Conservation (phyloP, 495 filamentous ascomycete genomes). For the Lasiosphaeriaceae sp. region DNA sequence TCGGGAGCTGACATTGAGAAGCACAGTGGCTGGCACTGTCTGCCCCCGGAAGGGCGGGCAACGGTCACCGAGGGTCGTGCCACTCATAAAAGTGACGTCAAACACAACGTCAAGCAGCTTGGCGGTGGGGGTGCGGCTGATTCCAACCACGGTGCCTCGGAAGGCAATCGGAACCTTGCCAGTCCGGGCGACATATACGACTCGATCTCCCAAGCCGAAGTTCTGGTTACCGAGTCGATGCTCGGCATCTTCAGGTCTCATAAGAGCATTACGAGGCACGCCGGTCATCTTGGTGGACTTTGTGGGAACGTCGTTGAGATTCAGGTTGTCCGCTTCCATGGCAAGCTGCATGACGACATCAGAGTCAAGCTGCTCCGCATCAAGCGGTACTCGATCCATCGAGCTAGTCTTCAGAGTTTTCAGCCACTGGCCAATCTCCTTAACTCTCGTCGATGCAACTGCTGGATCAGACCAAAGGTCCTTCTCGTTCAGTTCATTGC, state of each 20-base stretch:
- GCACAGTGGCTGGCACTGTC: constrained; percentile 75
- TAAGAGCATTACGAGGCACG: constrained; percentile 79
- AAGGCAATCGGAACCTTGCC: constrained; percentile 93
- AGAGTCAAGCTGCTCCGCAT: constrained; percentile 93
- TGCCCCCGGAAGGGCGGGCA: constrained; percentile 96
- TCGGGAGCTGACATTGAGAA: constrained; percentile 79
- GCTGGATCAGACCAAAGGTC: constrained; percentile 78
- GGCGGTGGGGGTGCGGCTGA: constrained; percentile 76
- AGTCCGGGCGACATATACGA: constrained; percentile 88
- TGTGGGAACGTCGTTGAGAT: constrained; percentile 40
- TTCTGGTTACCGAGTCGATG: constrained; percentile 80
- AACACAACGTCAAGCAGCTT: constrained; percentile 89
- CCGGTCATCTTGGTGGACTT: constrained; percentile 58
- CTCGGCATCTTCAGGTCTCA: constrained; percentile 89
- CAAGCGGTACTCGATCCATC: constrained; percentile 89
- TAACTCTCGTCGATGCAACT: constrained; percentile 61
- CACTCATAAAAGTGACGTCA: constrained; percentile 92
- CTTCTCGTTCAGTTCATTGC: constrained; percentile 54
- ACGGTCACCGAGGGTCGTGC: constrained; percentile 79
- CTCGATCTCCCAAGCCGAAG: constrained; percentile 82
- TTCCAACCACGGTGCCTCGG: constrained; percentile 86
- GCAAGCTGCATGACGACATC: constrained; percentile 82
- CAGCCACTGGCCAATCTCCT: constrained; percentile 88
- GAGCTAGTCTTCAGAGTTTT: constrained; percentile 83
- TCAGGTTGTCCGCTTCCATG: constrained; percentile 60